Conservation (phyloP, 768 basidiomycete species). For the Porpolomopsis calyptriformis region DNA sequence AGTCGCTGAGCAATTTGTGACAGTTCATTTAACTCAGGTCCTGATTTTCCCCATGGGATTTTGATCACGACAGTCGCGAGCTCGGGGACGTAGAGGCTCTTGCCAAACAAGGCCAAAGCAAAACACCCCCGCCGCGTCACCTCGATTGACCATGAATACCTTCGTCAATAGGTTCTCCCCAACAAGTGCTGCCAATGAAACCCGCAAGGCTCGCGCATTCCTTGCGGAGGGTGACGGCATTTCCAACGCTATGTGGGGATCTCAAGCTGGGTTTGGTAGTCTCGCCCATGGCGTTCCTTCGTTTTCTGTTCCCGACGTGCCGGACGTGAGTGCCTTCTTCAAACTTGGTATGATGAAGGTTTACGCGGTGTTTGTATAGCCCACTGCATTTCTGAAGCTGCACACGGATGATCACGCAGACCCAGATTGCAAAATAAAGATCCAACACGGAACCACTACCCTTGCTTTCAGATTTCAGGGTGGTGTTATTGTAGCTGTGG, state of each 20-base stretch:
- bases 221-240: conserved; percentile 53
- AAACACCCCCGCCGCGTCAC: conserved; percentile 29
- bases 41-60: too few relatives aligned
- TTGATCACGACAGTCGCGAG: too few relatives aligned
- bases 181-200: conserved; percentile 38
- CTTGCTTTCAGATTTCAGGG: conserved; percentile 94
- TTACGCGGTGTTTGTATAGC: conserved; percentile 37
- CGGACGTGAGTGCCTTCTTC: conserved; percentile 49
- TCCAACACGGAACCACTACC: conserved; percentile 97
- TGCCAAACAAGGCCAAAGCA: conserved; percentile 1
- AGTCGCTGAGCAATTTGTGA: too few relatives aligned
- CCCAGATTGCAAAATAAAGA: conserved; percentile 92
- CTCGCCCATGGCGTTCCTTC: conserved; percentile 59
- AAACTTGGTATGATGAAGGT: not conserved
- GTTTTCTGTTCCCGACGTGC: conserved; percentile 61
- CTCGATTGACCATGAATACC: conserved; percentile 45
- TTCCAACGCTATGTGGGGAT: conserved; percentile 71
- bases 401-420: conserved; percentile 96
- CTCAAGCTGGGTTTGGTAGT: conserved; percentile 71
- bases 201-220: conserved; percentile 35
- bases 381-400: conserved; percentile 77
- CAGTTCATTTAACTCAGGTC: too few relatives aligned
- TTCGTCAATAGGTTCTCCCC: conserved; percentile 57
- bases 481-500: conserved; percentile 98
- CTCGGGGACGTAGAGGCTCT: too few relatives aligned